Evolutionary conservation across 148 eudicot genomes (phyloP), one percentile per base, ranked within the genome.

Genomic region (Polygonum maritimum): DNA sequence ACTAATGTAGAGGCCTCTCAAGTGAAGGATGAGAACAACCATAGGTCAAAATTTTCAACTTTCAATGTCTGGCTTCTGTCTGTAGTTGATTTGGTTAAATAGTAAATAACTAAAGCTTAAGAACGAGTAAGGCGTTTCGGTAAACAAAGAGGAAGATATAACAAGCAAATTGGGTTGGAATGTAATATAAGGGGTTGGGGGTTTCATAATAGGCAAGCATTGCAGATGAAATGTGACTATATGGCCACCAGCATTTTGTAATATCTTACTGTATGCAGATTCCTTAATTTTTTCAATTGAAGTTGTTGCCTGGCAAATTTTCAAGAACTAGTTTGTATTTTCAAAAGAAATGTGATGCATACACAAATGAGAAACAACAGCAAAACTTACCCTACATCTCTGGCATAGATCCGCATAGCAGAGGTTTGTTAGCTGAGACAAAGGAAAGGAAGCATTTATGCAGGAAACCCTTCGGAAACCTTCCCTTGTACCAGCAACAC

Each of bases 401-500:
- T 69, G 52, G 63, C 87, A 86, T 62, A 95, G 82, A 71, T 92
- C 94, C 19, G 84, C 88, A 2, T 91, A 85, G 73, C 71, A 16
- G 16, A 85, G 67, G 75, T 75, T 76, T 76, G 80, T 67, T 57
- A 89, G 33, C 69, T 83, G 78, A 15, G 96, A 90, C 52, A 89
- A 78, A 15, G 97, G 94, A 33, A 92, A 80, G 71, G 97, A 85
- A 9, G 89, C 92, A 83, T 88, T 92, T 76, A 95, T 89, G 83
- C 98, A 95, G 73, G 98, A 89, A 80, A 95, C 98, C 83, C 79
- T 89, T 83, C 75, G 80, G 77, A 89, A 91, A 18, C 96, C 98
- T 63, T 81, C 82, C 78, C 92, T 83, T 75, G 78, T 85, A 45
- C 98, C 97, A 4, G 96, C 87, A 83, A 90, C 82, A 39, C 98